phyloP scores from a whole-genome alignment of 495 filamentous ascomycete genomes.

The Penicillium turbatum region DNA sequence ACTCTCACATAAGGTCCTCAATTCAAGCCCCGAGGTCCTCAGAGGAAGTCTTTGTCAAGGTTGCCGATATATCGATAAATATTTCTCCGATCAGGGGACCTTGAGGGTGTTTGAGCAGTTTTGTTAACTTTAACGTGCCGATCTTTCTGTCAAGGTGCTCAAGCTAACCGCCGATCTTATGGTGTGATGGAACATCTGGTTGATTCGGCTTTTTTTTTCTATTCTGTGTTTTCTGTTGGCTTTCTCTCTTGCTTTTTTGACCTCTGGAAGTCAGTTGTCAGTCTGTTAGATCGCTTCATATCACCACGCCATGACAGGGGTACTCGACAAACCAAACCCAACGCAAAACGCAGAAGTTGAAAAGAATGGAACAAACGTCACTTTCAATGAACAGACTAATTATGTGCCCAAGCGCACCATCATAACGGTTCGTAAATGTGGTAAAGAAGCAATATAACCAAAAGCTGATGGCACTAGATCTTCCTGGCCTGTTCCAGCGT shows the following conservation, averaged over 20 bases:
- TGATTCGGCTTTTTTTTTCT: neutral
- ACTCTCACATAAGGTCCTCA: slow-evolving; percentile 1
- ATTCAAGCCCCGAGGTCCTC: neutral
- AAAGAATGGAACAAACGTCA: slow-evolving; percentile 16
- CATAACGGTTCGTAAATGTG: slow-evolving; percentile 37
- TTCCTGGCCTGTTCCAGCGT: slow-evolving; percentile 54
- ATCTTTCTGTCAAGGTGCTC: slow-evolving; percentile 23
- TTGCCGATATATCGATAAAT: neutral
- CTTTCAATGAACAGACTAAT: slow-evolving; percentile 54
- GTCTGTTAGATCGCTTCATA: neutral
- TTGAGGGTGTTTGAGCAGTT: slow-evolving; percentile 41
- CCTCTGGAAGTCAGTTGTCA: neutral
- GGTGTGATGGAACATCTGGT: neutral
- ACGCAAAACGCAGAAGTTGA: slow-evolving; percentile 3
- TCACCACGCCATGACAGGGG: slow-evolving; percentile 13
- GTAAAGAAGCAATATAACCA: neutral
- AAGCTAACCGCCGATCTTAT: slow-evolving; percentile 10
- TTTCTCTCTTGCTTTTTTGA: neutral
- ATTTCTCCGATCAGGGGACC: slow-evolving; percentile 17
- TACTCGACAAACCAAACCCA: slow-evolving; percentile 5
- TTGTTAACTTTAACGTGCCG: slow-evolving; percentile 19
- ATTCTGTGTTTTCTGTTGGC: neutral
- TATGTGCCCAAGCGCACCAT: slow-evolving; percentile 49
- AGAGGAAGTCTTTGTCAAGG: too few species aligned
- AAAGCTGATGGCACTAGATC: slow-evolving; percentile 33